These are phyloP conservation scores for barrel medic (Medicago truncatula) DNA, from an alignment of 306 rosid genomes.

Conservation along the genomic window MtrunA17r5.0-ANR NC_053043.1:38881501-38882000, in stretches of 20 bases:
- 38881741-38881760: neutral
- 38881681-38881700: neutral
- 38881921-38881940: conserved; percentile 50
- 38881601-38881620: neutral
- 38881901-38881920: conserved; percentile 25
- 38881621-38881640: conserved; percentile 5
- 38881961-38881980: conserved; percentile 56
- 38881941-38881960: conserved; percentile 58
- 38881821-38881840: neutral
- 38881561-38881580: too few relatives aligned
- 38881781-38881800: neutral
- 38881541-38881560: too few relatives aligned
- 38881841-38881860: neutral
- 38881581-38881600: neutral
- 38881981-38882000: conserved; percentile 59
- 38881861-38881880: neutral
- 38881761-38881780: neutral
- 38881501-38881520: conserved; percentile 3
- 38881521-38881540: too few relatives aligned
- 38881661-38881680: neutral
- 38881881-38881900: neutral
- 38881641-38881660: conserved; percentile 9
- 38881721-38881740: neutral
- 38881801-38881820: neutral
- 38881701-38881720: neutral